A percentile compares a stretch with the other conserved stretches of the same genome.
phyloP scores from a whole-genome alignment of 352 stramenopile species.

The Globisporangium solare region DNA sequence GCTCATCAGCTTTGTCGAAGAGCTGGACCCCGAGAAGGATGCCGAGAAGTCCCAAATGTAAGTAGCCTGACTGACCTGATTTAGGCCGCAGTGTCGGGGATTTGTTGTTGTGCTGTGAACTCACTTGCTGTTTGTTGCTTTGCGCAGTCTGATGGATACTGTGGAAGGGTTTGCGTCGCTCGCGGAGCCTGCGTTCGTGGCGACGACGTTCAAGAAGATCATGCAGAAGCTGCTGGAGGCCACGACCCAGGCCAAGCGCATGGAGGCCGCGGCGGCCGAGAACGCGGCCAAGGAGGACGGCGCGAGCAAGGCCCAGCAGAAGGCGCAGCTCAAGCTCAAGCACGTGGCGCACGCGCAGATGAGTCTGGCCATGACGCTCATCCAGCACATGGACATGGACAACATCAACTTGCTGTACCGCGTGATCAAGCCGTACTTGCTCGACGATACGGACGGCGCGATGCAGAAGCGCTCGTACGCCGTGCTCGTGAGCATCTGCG shows the following conservation, averaged over 20 bases:
- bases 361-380: slow-evolving; percentile 69
- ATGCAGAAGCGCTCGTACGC: slow-evolving; percentile 90
- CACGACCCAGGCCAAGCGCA: slow-evolving; percentile 71
- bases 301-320: slow-evolving; percentile 27
- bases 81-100: background rate
- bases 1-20: slow-evolving; percentile 80
- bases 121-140: background rate
- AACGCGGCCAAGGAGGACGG: too few relatives aligned
- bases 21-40: slow-evolving; percentile 75
- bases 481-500: slow-evolving; percentile 82
- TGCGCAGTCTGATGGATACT: slow-evolving; percentile 54
- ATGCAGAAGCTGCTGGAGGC: slow-evolving; percentile 86
- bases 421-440: slow-evolving; percentile 85
- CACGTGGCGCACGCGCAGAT: slow-evolving; percentile 73
- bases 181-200: slow-evolving; percentile 57
- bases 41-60: slow-evolving; percentile 55
- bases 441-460: slow-evolving; percentile 77
- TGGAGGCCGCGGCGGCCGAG: slow-evolving; percentile 23
- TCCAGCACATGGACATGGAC: slow-evolving; percentile 73
- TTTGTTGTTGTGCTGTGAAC: slow-evolving; percentile 2
- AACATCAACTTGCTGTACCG: slow-evolving; percentile 80
- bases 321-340: slow-evolving; percentile 49
- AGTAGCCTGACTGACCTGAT: background rate
- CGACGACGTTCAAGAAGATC: slow-evolving; percentile 81
- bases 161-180: slow-evolving; percentile 79